Conservation (phyloP, 1,139 yeast genomes). For the Candida sp. region DNA sequence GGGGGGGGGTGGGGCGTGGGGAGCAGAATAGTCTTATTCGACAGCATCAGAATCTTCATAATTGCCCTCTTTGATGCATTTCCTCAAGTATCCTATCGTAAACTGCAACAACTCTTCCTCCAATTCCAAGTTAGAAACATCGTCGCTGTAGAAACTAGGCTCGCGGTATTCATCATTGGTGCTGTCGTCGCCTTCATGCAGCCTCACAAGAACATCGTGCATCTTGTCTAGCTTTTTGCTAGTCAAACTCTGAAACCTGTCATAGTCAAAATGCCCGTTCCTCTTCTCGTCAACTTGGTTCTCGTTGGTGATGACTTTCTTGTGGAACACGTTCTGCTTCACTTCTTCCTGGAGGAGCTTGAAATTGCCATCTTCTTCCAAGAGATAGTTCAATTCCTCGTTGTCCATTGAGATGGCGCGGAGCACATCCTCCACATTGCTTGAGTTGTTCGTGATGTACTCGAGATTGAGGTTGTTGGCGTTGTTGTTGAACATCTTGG, state of each 20-base stretch:
- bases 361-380: slow-evolving; percentile 41
- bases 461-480: slow-evolving; percentile 43
- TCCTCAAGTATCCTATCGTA: slow-evolving; percentile 33
- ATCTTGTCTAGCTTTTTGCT: slow-evolving; percentile 25
- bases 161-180: slow-evolving; percentile 17
- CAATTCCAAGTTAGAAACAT: slow-evolving; percentile 5
- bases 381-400: slow-evolving; percentile 37
- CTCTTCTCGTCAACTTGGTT: slow-evolving; percentile 3
- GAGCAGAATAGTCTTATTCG: neutral
- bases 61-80: slow-evolving; percentile 27
- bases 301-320: slow-evolving; percentile 6
- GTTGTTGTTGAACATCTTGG: slow-evolving; percentile 43
- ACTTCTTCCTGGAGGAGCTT: slow-evolving; percentile 31
- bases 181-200: slow-evolving; percentile 13
- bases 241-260: slow-evolving; percentile 29
- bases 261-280: slow-evolving; percentile 22
- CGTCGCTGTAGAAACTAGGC: slow-evolving; percentile 14
- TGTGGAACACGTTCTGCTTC: slow-evolving; percentile 2
- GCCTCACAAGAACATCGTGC: slow-evolving; percentile 21
- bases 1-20: too few relatives aligned
- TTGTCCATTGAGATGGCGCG: slow-evolving; percentile 39
- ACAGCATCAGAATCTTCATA: neutral
- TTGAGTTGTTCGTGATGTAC: slow-evolving; percentile 46
- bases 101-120: slow-evolving; percentile 33
- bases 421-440: slow-evolving; percentile 11